Conservation (phyloP, 495 filamentous ascomycete genomes). For the Astrocystis sublimbata region DNA sequence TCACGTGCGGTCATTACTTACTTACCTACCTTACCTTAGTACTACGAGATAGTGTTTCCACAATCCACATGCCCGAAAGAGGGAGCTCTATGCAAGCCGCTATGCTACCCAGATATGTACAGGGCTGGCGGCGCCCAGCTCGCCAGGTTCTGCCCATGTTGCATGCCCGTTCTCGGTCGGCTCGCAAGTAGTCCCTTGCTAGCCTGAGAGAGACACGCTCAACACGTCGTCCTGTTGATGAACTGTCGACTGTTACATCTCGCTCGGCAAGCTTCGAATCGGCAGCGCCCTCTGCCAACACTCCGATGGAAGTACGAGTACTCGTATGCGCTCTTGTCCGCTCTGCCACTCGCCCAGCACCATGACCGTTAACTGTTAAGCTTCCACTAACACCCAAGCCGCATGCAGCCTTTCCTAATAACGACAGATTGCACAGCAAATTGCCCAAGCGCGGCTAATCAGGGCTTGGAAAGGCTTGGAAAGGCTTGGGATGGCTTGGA, state of each 20-base stretch:
- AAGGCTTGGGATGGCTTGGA: constrained; percentile 32
- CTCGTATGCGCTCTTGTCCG: too few species aligned
- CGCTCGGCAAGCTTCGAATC: not conserved
- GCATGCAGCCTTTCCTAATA: constrained; percentile 19
- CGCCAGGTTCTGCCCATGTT: not conserved
- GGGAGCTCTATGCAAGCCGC: not conserved
- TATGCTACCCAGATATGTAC: not conserved
- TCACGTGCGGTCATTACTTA: not conserved
- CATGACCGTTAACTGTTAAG: constrained; percentile 18
- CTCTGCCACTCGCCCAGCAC: too few species aligned
- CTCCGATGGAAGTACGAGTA: too few species aligned
- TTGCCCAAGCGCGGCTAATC: constrained; percentile 30
- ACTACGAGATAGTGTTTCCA: not conserved
- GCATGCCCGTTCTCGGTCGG: too few species aligned
- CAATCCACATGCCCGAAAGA: constrained; percentile 1
- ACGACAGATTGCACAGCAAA: constrained; percentile 23
- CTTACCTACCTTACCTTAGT: too few species aligned
- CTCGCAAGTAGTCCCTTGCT: too few species aligned
- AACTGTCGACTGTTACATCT: too few species aligned
- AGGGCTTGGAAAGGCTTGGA: constrained; percentile 36
- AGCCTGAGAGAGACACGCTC: too few species aligned
- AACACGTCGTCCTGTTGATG: not conserved
- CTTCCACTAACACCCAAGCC: constrained; percentile 15
- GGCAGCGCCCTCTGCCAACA: not conserved
- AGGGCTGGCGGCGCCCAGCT: constrained; percentile 7